These are phyloP conservation scores for Fraxinus nigra DNA, from an alignment of 305 asterid genomes.

Conservation along the genomic window DNA sequence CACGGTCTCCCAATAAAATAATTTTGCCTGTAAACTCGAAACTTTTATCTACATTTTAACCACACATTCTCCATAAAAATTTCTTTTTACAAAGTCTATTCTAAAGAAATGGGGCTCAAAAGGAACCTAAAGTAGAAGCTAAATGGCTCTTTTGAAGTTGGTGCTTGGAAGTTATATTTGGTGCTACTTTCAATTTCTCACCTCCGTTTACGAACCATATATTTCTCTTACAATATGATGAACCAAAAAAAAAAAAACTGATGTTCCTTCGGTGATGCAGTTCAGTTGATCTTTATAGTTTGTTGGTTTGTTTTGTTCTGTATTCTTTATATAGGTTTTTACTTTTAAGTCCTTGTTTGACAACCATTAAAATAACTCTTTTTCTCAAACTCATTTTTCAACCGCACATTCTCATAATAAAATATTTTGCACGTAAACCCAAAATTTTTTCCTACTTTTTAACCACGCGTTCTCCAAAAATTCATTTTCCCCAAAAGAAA, in stretches of 20 bases:
- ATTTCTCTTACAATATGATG: background rate
- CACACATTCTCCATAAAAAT: background rate
- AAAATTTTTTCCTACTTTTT: background rate
- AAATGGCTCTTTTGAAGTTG: background rate
- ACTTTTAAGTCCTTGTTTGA: conserved; percentile 16
- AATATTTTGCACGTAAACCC: background rate
- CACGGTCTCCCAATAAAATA: background rate
- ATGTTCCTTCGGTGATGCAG: background rate
- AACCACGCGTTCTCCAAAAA: background rate
- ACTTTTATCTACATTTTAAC: background rate
- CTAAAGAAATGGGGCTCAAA: background rate
- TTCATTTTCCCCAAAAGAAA: background rate
- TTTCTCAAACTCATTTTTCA: background rate
- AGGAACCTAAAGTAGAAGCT: background rate
- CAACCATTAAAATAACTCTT: background rate
- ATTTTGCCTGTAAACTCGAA: background rate
- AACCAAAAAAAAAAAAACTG: background rate
- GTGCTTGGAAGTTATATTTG: background rate
- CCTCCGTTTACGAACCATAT: background rate
- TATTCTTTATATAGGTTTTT: background rate
- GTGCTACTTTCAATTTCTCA: background rate
- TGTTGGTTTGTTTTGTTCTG: background rate
- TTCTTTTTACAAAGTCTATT: background rate
- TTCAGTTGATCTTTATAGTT: background rate
- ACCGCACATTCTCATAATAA: background rate